phyloP scores from a whole-genome alignment of 2,329 filamentous ascomycete genomes.

The Beauveria sp. region DNA sequence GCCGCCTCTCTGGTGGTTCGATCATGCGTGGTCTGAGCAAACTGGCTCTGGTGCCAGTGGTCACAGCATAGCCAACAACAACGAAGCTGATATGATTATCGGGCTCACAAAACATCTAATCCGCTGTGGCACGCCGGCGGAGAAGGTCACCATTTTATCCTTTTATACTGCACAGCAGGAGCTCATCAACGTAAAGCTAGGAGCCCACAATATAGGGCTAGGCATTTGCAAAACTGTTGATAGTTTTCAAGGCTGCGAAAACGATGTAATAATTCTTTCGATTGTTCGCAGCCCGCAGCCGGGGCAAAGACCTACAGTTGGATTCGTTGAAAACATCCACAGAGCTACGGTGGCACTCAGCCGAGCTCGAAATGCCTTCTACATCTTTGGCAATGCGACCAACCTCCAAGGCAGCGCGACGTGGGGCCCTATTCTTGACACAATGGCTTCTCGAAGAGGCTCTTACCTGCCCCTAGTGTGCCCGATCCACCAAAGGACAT shows the following conservation, averaged over 20 bases:
- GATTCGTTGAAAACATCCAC: conserved; percentile 62
- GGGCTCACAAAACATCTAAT: conserved; percentile 65
- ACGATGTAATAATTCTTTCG: conserved; percentile 73
- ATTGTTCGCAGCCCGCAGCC: conserved; percentile 61
- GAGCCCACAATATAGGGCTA: conserved; percentile 17
- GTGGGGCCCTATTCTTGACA: conserved; percentile 33
- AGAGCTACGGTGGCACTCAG: conserved; percentile 52
- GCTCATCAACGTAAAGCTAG: conserved; percentile 45
- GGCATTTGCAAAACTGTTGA: conserved; percentile 65
- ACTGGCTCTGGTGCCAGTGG: conserved; percentile 54
- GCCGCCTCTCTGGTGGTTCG: conserved; percentile 34
- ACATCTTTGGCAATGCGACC: conserved; percentile 71
- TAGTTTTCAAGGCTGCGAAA: conserved; percentile 86
- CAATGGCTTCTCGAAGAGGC: conserved; percentile 25
- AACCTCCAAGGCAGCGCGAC: conserved; percentile 35
- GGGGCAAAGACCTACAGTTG: conserved; percentile 40
- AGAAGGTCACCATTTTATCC: conserved; percentile 70
- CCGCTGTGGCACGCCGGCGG: conserved; percentile 51
- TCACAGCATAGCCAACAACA: conserved; percentile 50
- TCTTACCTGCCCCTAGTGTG: background rate
- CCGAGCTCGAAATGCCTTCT: conserved; percentile 71
- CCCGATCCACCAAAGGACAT: background rate
- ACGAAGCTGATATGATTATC: conserved; percentile 70
- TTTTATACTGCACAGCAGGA: conserved; percentile 84
- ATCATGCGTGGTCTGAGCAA: conserved; percentile 53